Evolutionary conservation across 306 rosid genomes (phyloP), one percentile per base, ranked within the genome.

Genomic region (Pachyrhizus erosus): DNA sequence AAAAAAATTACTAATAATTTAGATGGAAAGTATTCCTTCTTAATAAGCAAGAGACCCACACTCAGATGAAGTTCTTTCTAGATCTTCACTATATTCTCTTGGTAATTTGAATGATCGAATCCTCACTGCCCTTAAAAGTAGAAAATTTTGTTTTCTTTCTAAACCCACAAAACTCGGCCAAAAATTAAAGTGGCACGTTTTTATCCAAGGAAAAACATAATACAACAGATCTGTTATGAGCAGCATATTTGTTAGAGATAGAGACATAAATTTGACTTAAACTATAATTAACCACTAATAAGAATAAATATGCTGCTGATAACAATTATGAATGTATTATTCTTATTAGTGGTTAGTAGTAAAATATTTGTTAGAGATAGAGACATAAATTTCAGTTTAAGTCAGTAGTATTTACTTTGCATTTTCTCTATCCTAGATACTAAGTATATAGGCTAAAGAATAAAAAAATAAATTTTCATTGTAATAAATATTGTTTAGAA

Each of bases 341-440:
- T n/a, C n/a, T n/a, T n/a, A n/a, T n/a, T n/a, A n/a, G n/a, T n/a
- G n/a, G n/a, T n/a, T n/a, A n/a, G n/a, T n/a, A n/a, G n/a, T n/a
- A n/a, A n/a, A n/a, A 60, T 60, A 60, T 60, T 60, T 60, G 67
- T 60, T 60, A 24, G 37, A 11, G 37, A 60, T 1, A 11, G 34
- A 58, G 65, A 58, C 67, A 60, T 26, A 60, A 60, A 26, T 60
- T 60, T 60, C n/a, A n/a, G n/a, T n/a, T n/a, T n/a, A n/a, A n/a
- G n/a, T n/a, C n/a, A n/a, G n/a, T n/a, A n/a, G n/a, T n/a, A 23
- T 60, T 60, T 61, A 61, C 29, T 62, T 62, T 29, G 11, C 1
- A 29, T 5, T 62, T 62, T 27, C 6, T 5, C 20, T 5, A 14
- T 62, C 12, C 69, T 27, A 58, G 2, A 26, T 52, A 51, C 58